Base-by-base conservation (phyloP, 2,329 filamentous ascomycete genomes). In the Zymoseptoria crescenta region DNA sequence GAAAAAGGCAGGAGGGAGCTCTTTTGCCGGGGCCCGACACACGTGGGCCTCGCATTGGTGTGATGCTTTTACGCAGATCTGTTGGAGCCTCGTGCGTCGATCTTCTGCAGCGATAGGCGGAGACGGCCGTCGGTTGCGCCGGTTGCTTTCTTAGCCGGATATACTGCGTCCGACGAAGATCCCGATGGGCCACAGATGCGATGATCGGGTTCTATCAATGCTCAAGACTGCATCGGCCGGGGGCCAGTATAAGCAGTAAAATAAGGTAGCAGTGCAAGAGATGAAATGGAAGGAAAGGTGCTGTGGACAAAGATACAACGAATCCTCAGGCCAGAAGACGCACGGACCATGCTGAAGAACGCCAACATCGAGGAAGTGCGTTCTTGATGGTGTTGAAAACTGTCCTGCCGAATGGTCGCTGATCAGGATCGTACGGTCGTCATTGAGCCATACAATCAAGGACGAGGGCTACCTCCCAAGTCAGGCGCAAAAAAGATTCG, bases 61-160 rank as follows among this genome's bases (percentile, higher is more conserved):
- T 41, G 54, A 35, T 24, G 24, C 24, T 10, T 41, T 56, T 56
- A 54, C 56, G 58, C 60, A 58, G 58, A 62, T 60, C 35, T 53
- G 19, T 5, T 8, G 52, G 57, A 50, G 50, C 54, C 58, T 62
- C 63, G 63, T 65, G 63, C 54, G 56, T 35, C 27, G 49, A 56
- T 57, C 61, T 57, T 57, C 59, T 64, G 62, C 64, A 65, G 60
- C 64, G 64, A 65, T 65, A 64, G 62, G 64, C 58, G 51, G 51
- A 52, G 19, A 52, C 30, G 30, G 30, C 30, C 30, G 30, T 35
- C 8, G 28, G 30, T n/a, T n/a, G n/a, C n/a, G n/a, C n/a, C n/a
- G n/a, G n/a, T n/a, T 52, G 50, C 50, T 52, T 27, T 21, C 21
- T 21, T 52, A 52, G 49, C 49, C 24, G 51, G 51, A 24, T 24